phyloP scores from a whole-genome alignment of 1,284 basidiomycete genomes.

The Schizopora paradoxa region DNA sequence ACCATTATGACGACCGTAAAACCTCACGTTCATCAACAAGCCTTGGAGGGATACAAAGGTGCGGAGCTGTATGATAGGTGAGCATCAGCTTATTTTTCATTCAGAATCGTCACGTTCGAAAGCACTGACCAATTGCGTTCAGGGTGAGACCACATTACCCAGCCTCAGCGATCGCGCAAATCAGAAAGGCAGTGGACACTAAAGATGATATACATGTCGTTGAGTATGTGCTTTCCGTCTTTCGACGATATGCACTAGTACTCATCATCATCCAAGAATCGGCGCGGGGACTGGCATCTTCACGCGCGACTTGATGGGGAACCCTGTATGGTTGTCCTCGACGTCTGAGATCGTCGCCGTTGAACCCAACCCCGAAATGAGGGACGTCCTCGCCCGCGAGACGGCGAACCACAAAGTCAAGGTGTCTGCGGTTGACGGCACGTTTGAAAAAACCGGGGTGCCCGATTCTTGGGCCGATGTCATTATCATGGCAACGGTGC shows the following conservation, averaged over 20 bases:
- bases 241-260: neutral
- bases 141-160: too few relatives aligned
- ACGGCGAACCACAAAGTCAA: conserved; percentile 46
- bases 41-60: too few relatives aligned
- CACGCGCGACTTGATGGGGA: conserved; percentile 64
- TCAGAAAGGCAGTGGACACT: too few relatives aligned
- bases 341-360: conserved; percentile 54
- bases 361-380: conserved; percentile 73
- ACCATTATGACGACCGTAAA: too few relatives aligned
- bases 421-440: conserved; percentile 46
- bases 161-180: too few relatives aligned
- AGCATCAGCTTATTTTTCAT: too few relatives aligned
- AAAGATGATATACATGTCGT: too few relatives aligned
- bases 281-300: conserved; percentile 77
- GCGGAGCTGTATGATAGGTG: too few relatives aligned
- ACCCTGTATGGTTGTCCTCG: conserved; percentile 46
- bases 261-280: conserved; percentile 36
- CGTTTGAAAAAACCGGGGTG: conserved; percentile 55
- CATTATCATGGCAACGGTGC: conserved; percentile 69
- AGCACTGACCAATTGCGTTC: too few relatives aligned
- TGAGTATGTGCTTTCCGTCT: too few relatives aligned
- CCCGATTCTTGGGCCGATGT: conserved; percentile 67
- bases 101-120: too few relatives aligned
- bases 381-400: conserved; percentile 50
- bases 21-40: too few relatives aligned